Percentiles rank a stretch among this genome's conserved stretches.
Evolutionary conservation across 495 filamentous ascomycete species (phyloP).

Genomic region (Hyaloscypha hepaticicola): DNA sequence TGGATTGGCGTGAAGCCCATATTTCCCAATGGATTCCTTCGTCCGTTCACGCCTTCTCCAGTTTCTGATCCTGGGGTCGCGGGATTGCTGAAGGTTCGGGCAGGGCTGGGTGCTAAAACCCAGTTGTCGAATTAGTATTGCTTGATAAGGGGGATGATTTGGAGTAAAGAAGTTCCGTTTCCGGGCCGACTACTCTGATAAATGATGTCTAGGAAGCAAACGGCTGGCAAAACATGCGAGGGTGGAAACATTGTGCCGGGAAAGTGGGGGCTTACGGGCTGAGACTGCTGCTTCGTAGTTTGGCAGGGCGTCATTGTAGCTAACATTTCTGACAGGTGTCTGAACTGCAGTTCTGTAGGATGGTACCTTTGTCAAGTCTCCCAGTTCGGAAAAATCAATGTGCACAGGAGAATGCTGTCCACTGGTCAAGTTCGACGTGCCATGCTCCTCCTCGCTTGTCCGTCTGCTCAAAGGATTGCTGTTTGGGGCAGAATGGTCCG

Average conservation of each 20-base stretch:
- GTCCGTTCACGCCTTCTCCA: not conserved
- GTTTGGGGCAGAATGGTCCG: conserved; percentile 30
- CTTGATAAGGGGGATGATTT: not conserved
- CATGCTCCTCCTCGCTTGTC: conserved; percentile 59
- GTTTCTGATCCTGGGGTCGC: not conserved
- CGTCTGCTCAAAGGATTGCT: conserved; percentile 41
- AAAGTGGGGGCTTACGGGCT: conserved; percentile 24
- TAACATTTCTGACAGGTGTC: conserved; percentile 50
- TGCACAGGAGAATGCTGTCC: conserved; percentile 60
- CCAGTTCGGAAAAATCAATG: conserved; percentile 60
- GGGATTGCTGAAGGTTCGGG: conserved; percentile 11
- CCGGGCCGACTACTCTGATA: not conserved
- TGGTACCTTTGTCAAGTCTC: conserved; percentile 69
- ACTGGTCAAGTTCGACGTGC: conserved; percentile 37
- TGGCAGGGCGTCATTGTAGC: conserved; percentile 45
- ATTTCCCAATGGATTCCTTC: conserved; percentile 12
- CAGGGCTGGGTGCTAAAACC: conserved; percentile 14
- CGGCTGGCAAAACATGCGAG: not conserved
- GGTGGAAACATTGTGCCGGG: not conserved
- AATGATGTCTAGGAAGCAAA: conserved; percentile 3
- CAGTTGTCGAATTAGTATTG: conserved; percentile 1
- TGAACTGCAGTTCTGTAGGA: conserved; percentile 77
- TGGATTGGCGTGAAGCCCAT: conserved; percentile 27
- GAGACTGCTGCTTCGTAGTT: conserved; percentile 52
- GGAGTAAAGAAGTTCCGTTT: not conserved